Evolutionary conservation across 1,284 basidiomycete genomes (phyloP), one percentile per base, ranked within the genome.

Genomic region (Pisolithus thermaeus): DNA sequence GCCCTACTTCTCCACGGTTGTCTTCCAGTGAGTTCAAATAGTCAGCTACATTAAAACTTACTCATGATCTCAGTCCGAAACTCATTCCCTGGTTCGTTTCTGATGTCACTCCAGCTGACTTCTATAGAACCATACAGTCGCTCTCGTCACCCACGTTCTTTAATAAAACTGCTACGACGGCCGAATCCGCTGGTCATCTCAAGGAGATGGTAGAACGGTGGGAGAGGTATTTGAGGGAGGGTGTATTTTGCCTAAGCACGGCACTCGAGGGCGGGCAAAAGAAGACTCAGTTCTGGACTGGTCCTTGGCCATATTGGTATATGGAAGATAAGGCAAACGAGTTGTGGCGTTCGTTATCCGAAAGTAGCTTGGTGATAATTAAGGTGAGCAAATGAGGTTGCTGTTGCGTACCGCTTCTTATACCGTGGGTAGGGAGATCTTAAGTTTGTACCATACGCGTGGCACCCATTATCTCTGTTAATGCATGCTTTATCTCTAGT

Each of bases 41-140:
- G 20, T 18, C 28, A 3, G 9, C 14, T 45, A 39, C 22, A 25
- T 44, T 47, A 51, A 51, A 35, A 35, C 12, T 1, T 46, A 35
- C 20, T 23, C 55, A 50, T 50, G 22, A 47, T 18, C 18, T 0
- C 49, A 92, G 90, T 68, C 89, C 91, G 0, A 95, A 95, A 67
- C 72, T 88, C 8, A 87, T 95, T 49, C 92, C 92, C 0, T 93
- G 92, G 93, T 97, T 96, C 64, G 93, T 96, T 47, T 92, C 88
- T 12, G 92, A 94, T 65, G 92, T 94, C 20, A 85, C 88, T 1
- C 91, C 92, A 2, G 71, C 74, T 23, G 92, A 94, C 67, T 93
- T 92, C 65, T 64, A 68, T 55, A 74, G 71, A 38, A 76, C 78
- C 1, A 74, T 86, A 43, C 54, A 61, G 1, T 72, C 71, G 3